Evolutionary conservation across 371 early-diverging fungal genomes (phyloP).

Genomic region (Zancudomyces culisetae): DNA sequence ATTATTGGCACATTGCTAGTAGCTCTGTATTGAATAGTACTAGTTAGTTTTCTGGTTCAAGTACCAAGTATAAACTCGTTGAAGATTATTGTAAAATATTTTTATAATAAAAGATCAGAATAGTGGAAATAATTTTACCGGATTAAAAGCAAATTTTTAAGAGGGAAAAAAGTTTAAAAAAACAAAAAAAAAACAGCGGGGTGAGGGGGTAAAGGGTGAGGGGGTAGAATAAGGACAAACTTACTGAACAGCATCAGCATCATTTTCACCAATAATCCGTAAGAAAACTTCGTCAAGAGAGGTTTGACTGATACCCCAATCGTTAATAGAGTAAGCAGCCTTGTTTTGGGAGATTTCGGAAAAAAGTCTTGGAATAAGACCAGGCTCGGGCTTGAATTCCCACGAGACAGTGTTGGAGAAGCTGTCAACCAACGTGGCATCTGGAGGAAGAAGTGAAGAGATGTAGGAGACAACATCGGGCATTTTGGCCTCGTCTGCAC

Average conservation of each 20-base stretch:
- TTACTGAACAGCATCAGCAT: constrained; percentile 12
- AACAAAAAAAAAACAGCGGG: too few relatives aligned
- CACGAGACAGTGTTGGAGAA: constrained; percentile 33
- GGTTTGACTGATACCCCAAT: constrained; percentile 49
- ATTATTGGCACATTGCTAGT: too few relatives aligned
- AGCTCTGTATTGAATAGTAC: too few relatives aligned
- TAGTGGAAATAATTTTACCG: too few relatives aligned
- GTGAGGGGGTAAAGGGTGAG: neutral
- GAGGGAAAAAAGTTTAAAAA: too few relatives aligned
- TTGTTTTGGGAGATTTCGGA: constrained; percentile 21
- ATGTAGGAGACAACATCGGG: constrained; percentile 24
- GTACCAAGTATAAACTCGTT: too few relatives aligned
- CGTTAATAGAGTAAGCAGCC: constrained; percentile 23
- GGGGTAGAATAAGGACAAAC: neutral
- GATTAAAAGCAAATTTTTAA: too few relatives aligned
- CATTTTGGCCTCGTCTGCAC: constrained; percentile 18
- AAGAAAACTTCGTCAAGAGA: constrained; percentile 39
- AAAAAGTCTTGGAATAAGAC: constrained; percentile 31
- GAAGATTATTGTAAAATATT: too few relatives aligned
- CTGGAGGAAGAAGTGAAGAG: constrained; percentile 28
- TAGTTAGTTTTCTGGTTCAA: too few relatives aligned
- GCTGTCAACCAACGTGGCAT: constrained; percentile 26
- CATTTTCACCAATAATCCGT: constrained; percentile 28
- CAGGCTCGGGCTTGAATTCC: constrained; percentile 33
- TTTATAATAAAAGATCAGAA: too few relatives aligned